A percentile compares a stretch with the other conserved stretches of the same genome.
These are phyloP conservation scores for Hericium alpestre DNA, from an alignment of 768 basidiomycete genomes.

Conservation along the genomic window DNA sequence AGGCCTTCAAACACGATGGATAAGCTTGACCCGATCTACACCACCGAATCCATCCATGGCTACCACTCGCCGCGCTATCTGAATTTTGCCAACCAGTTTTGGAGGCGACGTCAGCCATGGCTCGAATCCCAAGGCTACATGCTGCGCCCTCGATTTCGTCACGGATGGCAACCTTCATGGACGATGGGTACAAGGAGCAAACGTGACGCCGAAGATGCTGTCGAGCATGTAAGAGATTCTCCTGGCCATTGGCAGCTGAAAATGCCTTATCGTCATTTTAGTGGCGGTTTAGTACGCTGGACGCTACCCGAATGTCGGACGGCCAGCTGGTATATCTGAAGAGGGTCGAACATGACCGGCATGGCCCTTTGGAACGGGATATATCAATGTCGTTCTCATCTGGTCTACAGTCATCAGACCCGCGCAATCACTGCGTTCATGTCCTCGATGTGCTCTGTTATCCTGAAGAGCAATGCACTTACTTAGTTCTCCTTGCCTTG, in stretches of 20 bases:
- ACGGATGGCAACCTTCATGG: slow-evolving; percentile 14
- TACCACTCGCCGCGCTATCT: too few relatives aligned
- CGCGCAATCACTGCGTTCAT: slow-evolving; percentile 19
- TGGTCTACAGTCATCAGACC: slow-evolving; percentile 14
- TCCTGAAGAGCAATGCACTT: slow-evolving; percentile 6
- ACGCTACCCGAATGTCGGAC: slow-evolving; percentile 8
- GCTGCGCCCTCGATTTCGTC: slow-evolving; percentile 8
- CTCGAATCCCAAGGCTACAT: slow-evolving; percentile 11
- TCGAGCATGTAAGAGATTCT: too few relatives aligned
- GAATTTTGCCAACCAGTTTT: not conserved
- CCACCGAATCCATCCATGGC: too few relatives aligned
- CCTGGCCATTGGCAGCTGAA: too few relatives aligned
- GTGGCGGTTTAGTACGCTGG: not conserved
- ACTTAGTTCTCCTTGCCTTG: slow-evolving; percentile 26
- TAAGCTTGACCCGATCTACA: too few relatives aligned
- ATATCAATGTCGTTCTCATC: slow-evolving; percentile 4
- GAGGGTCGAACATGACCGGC: slow-evolving; percentile 1
- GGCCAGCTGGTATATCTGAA: slow-evolving; percentile 4
- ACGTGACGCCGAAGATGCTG: not conserved
- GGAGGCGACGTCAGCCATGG: slow-evolving; percentile 7
- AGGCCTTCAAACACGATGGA: too few relatives aligned
- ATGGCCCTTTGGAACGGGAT: slow-evolving; percentile 7
- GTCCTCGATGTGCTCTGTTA: slow-evolving; percentile 16
- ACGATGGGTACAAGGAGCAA: not conserved
- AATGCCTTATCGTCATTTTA: too few relatives aligned